Conservation (phyloP, 2,329 filamentous ascomycete genomes). For the Gremmenia infestans region DNA sequence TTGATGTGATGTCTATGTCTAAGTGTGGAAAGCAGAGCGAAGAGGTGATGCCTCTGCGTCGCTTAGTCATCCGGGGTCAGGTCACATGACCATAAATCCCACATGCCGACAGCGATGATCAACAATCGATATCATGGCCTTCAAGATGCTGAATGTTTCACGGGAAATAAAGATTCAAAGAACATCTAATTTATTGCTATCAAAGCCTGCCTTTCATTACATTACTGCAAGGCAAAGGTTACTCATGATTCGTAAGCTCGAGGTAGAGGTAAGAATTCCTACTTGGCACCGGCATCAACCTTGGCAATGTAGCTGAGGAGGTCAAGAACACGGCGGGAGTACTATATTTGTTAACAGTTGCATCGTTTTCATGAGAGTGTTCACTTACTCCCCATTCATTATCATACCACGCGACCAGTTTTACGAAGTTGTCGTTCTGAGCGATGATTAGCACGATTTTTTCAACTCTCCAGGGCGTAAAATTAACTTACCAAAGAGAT, state of each 20-base stretch:
- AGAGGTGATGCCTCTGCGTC: too few relatives aligned
- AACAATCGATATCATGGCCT: too few relatives aligned
- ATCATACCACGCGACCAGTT: constrained; percentile 94
- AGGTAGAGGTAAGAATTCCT: constrained; percentile 19
- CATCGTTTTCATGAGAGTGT: too few relatives aligned
- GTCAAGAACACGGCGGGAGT: constrained; percentile 92
- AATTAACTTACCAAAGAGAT: constrained; percentile 63
- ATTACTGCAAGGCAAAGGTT: constrained; percentile 26
- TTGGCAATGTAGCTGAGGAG: constrained; percentile 74
- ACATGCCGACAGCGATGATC: too few relatives aligned
- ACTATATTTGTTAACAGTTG: constrained; percentile 33
- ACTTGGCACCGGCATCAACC: constrained; percentile 52
- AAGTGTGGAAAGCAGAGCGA: too few relatives aligned
- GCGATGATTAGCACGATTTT: not conserved
- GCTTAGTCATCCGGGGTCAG: too few relatives aligned
- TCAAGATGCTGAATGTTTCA: too few relatives aligned
- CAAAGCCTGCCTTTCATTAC: constrained; percentile 30
- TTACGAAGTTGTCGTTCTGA: constrained; percentile 93
- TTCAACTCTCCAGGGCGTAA: not conserved
- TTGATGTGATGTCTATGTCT: too few relatives aligned
- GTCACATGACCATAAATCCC: too few relatives aligned
- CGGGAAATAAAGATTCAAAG: not conserved
- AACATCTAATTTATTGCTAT: constrained; percentile 6
- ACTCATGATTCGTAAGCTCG: constrained; percentile 12
- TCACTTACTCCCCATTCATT: constrained; percentile 79